Percentiles rank a stretch among this genome's conserved stretches.
phyloP scores from a whole-genome alignment of 495 filamentous ascomycete genomes.

The Penicillium steckii region DNA sequence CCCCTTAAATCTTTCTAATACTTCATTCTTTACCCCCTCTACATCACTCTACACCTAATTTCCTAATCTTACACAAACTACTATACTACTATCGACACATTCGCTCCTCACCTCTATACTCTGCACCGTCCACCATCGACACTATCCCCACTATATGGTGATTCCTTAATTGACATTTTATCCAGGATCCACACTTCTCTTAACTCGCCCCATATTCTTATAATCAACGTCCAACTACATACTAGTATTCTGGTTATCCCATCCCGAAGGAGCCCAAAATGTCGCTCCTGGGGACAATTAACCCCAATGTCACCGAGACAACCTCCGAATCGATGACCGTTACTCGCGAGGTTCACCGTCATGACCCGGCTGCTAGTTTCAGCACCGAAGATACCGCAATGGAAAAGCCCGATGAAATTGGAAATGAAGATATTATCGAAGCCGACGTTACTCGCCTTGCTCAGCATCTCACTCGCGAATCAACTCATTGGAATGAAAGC shows the following conservation, averaged over 20 bases:
- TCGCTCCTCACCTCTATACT: constrained; percentile 3
- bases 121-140: neutral
- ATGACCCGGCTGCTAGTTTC: constrained; percentile 25
- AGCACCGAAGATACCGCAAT: constrained; percentile 34
- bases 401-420: constrained; percentile 23
- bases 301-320: constrained; percentile 27
- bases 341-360: constrained; percentile 17
- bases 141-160: constrained; percentile 14
- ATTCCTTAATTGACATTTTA: constrained; percentile 9
- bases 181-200: constrained; percentile 7
- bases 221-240: neutral
- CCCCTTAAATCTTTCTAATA: constrained; percentile 2
- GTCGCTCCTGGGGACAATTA: constrained; percentile 42
- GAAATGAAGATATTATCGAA: constrained; percentile 34
- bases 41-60: neutral
- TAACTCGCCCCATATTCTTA: neutral
- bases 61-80: constrained; percentile 1
- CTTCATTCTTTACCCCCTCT: constrained; percentile 1
- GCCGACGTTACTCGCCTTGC: constrained; percentile 45
- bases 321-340: constrained; percentile 7
- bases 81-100: neutral
- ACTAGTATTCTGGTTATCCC: neutral
- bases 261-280: constrained; percentile 23
- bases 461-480: constrained; percentile 47
- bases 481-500: constrained; percentile 31